A percentile compares a stretch with the other conserved stretches of the same genome.
Conservation (phyloP, 192 early-diverging fungal genomes). For the Cladochytrium replicatum region DNA sequence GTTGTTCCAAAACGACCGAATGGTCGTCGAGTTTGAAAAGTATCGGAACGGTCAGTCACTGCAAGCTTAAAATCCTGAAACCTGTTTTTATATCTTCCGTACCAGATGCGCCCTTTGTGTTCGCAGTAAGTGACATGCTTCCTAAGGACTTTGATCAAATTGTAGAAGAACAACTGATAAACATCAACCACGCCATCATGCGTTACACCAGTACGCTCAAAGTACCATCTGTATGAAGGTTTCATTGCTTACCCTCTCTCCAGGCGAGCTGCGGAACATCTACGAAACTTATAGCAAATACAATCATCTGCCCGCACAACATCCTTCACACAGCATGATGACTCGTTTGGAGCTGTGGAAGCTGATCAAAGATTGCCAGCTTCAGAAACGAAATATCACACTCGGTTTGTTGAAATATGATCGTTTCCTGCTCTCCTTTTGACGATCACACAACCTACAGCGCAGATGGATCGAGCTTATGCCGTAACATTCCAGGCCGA, state of each 20-base stretch:
- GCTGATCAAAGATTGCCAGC: constrained; percentile 23
- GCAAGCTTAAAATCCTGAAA: background rate
- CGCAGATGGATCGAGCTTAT: constrained; percentile 30
- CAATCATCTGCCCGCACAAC: background rate
- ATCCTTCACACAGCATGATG: constrained; percentile 7
- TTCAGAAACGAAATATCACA: constrained; percentile 16
- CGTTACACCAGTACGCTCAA: constrained; percentile 21
- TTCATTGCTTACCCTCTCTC: background rate
- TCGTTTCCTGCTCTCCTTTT: constrained; percentile 1
- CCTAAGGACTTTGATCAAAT: background rate
- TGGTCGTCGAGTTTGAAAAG: constrained; percentile 6
- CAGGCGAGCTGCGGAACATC: constrained; percentile 23
- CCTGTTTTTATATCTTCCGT: background rate
- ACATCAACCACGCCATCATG: constrained; percentile 31
- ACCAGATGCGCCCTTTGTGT: constrained; percentile 28
- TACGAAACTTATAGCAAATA: constrained; percentile 26
- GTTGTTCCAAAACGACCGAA: constrained; percentile 31
- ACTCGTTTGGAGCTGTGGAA: constrained; percentile 28
- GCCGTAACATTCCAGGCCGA: constrained; percentile 23
- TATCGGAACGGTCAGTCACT: constrained; percentile 30
- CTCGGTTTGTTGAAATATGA: constrained; percentile 11
- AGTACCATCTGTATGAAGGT: background rate
- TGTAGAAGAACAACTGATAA: constrained; percentile 17
- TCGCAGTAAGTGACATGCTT: constrained; percentile 17
- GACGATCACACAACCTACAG: too few species aligned